Evolutionary conservation across 2,329 filamentous ascomycete genomes (phyloP), one percentile per base, ranked within the genome.

Genomic region (Metarhizium robertsii): DNA sequence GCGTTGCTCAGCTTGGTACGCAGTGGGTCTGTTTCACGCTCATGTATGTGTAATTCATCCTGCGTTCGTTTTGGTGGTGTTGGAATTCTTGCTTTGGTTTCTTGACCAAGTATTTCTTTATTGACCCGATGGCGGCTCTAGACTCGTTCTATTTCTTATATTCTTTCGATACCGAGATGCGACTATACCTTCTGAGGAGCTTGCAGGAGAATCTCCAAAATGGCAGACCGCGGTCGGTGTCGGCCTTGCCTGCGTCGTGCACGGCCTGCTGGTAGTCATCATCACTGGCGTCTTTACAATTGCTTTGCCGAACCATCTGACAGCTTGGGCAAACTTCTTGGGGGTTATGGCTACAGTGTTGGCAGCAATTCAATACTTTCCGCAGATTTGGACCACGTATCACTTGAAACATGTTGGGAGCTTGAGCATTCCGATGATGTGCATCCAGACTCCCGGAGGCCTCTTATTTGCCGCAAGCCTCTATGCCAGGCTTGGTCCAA

Each of bases 341-440:
- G 94, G 94, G 1, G 75, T 96, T 57, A 82, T 89, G 68, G 85
- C 90, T 18, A 88, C 90, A 0, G 71, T 83, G 1, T 81, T 99
- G 5, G 89, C 94, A 0, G 87, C 83, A 0, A 80, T 97, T 25
- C 94, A 99, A 72, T 99, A 97, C 71, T 76, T 99, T 16, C 94
- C 94, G 0, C 94, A 99, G 72, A 95, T 99, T 60, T 91, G 85
- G 74, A 96, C 88, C 53, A 99, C 94, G 0, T 95, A 89, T 73
- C 81, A 78, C 53, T 76, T 96, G 56, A 88, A 92, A 67, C 86
- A 92, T 64, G 87, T 95, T 2, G 91, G 91, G 54, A 96, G 91
- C 68, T 74, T 99, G 63, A 96, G 90, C 65, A 94, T 99, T 55
- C 87, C 90, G 4, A 97, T 96, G 87, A 97, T 99, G 92, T 88